Evolutionary conservation across 331 rosid genomes (phyloP).

Genomic region (Malus hybrid): DNA sequence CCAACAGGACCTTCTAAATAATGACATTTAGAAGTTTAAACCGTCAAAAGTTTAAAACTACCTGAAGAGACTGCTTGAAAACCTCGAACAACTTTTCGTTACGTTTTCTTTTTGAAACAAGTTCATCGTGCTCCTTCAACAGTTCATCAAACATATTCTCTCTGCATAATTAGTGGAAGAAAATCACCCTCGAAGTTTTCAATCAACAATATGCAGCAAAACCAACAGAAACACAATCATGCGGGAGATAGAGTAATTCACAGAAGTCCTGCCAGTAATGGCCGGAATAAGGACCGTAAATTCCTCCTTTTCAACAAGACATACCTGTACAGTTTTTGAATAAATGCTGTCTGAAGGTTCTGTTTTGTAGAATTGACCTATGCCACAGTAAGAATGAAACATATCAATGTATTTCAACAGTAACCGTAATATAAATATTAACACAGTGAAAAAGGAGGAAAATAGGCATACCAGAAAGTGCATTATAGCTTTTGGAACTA

Average conservation of each 20-base stretch:
- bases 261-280: neutral
- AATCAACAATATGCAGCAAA: neutral
- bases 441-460: neutral
- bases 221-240: neutral
- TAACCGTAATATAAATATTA: neutral
- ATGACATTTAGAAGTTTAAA: neutral
- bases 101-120: slow-evolving; percentile 10
- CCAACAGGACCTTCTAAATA: neutral
- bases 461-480: slow-evolving; percentile 32
- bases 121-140: slow-evolving; percentile 14
- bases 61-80: slow-evolving; percentile 19
- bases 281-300: neutral
- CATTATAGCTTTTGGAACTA: slow-evolving; percentile 46
- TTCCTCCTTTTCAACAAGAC: neutral
- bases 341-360: slow-evolving; percentile 3
- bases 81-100: neutral
- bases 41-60: neutral
- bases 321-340: slow-evolving; percentile 25
- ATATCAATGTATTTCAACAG: neutral
- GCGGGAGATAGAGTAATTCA: neutral
- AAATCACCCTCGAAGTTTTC: neutral
- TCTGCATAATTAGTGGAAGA: slow-evolving; percentile 15
- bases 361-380: slow-evolving; percentile 24
- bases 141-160: slow-evolving; percentile 22
- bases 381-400: slow-evolving; percentile 1